phyloP scores from a whole-genome alignment of 225 moss, liverwort and hornwort genomes.

The Pseudisothecium myosuroides region DNA sequence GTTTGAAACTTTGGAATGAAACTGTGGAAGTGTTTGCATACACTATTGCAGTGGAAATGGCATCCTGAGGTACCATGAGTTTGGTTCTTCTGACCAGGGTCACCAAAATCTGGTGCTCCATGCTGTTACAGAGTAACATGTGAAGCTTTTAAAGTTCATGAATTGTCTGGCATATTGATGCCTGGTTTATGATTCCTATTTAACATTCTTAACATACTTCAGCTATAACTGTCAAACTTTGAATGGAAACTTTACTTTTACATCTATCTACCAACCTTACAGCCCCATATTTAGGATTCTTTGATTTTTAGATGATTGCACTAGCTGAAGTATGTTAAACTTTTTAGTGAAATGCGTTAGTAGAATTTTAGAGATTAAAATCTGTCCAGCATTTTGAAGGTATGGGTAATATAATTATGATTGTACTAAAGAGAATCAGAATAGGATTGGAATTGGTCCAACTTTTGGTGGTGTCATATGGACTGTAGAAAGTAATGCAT shows the following conservation, averaged over 20 bases:
- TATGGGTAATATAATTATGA: not conserved
- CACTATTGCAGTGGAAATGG: not conserved
- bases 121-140: not conserved
- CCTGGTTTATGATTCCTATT: not conserved
- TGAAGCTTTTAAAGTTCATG: not conserved
- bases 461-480: not conserved
- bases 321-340: too few species aligned
- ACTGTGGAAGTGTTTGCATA: not conserved
- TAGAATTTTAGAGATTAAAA: not conserved
- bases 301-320: not conserved
- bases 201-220: not conserved
- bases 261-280: not conserved
- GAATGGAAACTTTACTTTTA: not conserved
- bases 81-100: not conserved
- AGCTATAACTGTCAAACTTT: not conserved
- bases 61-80: not conserved
- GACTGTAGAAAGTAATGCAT: not conserved
- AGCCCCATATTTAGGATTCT: not conserved
- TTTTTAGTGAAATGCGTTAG: not conserved
- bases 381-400: not conserved
- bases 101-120: not conserved
- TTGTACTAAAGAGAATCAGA: not conserved
- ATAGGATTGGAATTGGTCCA: not conserved
- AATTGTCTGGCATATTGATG: not conserved
- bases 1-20: not conserved